A percentile compares a stretch with the other conserved stretches of the same genome.
Evolutionary conservation across 345 rosid genomes (phyloP).

Genomic region (Linum usitatissimum): DNA sequence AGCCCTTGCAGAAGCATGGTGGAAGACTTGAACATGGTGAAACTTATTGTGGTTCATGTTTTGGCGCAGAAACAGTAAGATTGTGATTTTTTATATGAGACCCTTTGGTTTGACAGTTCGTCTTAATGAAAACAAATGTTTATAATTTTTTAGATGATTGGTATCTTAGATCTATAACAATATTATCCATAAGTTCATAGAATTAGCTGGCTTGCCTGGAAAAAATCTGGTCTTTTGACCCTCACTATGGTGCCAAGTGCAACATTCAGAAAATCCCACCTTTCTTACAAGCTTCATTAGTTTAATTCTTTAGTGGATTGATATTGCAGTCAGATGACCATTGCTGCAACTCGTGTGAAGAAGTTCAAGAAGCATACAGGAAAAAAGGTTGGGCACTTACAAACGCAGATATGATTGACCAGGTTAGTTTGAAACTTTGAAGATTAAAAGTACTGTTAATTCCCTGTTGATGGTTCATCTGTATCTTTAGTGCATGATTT

Average conservation of each 20-base stretch:
- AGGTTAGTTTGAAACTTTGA: slow-evolving; percentile 12
- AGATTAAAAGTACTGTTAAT: not conserved
- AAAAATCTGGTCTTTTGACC: not conserved
- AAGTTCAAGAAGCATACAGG: slow-evolving; percentile 25
- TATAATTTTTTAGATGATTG: not conserved
- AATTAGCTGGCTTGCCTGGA: not conserved
- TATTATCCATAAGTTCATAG: not conserved
- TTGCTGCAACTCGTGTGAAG: slow-evolving; percentile 25
- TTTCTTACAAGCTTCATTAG: not conserved
- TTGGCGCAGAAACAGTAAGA: slow-evolving; percentile 24
- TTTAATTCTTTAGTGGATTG: not conserved
- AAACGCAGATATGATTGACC: slow-evolving; percentile 20
- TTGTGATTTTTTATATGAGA: not conserved
- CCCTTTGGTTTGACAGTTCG: not conserved
- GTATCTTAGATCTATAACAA: not conserved
- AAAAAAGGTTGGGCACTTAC: slow-evolving; percentile 24
- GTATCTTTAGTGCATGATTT: not conserved
- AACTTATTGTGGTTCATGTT: slow-evolving; percentile 25
- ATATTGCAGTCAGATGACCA: slow-evolving; percentile 20
- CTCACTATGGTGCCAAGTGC: not conserved
- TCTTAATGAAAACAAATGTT: not conserved
- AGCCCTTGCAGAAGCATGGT: slow-evolving; percentile 27
- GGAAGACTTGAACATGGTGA: slow-evolving; percentile 24
- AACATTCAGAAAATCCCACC: too few relatives aligned
- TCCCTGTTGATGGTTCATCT: not conserved